Evolutionary conservation across 192 early-diverging fungal species (phyloP).

Genomic region (Kickxella alabastrina): DNA sequence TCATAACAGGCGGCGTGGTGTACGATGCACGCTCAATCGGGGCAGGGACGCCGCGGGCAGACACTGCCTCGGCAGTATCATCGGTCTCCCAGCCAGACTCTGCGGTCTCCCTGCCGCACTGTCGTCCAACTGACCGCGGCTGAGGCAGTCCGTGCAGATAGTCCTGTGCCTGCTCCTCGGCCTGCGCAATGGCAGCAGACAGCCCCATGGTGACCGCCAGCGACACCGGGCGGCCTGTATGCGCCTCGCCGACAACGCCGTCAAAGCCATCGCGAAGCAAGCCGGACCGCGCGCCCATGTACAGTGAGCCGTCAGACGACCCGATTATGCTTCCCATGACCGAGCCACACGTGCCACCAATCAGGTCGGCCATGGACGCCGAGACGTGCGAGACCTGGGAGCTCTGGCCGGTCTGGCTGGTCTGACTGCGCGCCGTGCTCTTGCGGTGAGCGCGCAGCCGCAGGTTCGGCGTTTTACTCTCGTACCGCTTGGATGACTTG

Average conservation of each 20-base stretch:
- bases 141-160: constrained; percentile 4
- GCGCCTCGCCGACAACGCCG: constrained; percentile 12
- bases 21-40: neutral
- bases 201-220: constrained; percentile 30
- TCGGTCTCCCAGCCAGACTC: constrained; percentile 53
- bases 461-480: constrained; percentile 43
- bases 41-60: neutral
- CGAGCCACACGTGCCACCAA: constrained; percentile 13
- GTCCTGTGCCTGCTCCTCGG: neutral
- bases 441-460: constrained; percentile 29
- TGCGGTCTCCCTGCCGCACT: neutral
- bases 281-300: neutral
- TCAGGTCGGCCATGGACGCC: constrained; percentile 13
- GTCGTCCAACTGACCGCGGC: constrained; percentile 3
- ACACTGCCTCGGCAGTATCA: constrained; percentile 15
- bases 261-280: constrained; percentile 35
- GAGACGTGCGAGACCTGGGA: neutral
- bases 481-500: constrained; percentile 51
- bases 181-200: constrained; percentile 1
- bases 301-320: constrained; percentile 38
- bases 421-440: constrained; percentile 17
- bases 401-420: neutral
- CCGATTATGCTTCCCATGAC: constrained; percentile 15
- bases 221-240: constrained; percentile 19
- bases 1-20: too few species aligned